A percentile compares a stretch with the other conserved stretches of the same genome.
Evolutionary conservation across 768 basidiomycete species (phyloP).

Genomic region (Brasilioporus rufonigricans): DNA sequence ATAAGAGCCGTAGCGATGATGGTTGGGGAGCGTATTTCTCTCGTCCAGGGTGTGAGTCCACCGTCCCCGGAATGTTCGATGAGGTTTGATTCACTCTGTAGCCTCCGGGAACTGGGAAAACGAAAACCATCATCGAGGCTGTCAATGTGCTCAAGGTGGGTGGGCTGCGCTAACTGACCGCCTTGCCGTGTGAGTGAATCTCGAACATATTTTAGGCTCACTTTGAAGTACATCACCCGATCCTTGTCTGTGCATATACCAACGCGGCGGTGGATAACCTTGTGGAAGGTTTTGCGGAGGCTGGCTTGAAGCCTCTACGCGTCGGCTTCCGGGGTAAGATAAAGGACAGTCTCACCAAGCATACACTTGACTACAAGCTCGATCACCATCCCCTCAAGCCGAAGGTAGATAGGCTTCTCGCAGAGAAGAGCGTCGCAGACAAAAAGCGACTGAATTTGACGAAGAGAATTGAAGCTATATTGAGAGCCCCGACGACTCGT

Average conservation of each 20-base stretch:
- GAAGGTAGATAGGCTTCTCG: constrained; percentile 40
- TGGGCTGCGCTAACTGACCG: constrained; percentile 17
- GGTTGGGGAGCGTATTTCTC: constrained; percentile 73
- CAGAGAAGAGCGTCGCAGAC: constrained; percentile 35
- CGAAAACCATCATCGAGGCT: constrained; percentile 86
- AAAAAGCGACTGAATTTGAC: constrained; percentile 27
- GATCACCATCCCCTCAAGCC: constrained; percentile 55
- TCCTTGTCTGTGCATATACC: constrained; percentile 92
- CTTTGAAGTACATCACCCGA: constrained; percentile 79
- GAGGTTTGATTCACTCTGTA: constrained; percentile 26
- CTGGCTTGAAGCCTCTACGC: constrained; percentile 71
- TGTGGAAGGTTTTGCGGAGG: constrained; percentile 63
- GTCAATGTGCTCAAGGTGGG: constrained; percentile 77
- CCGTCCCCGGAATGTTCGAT: background rate
- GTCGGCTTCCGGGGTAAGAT: constrained; percentile 66
- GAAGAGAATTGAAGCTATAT: constrained; percentile 21
- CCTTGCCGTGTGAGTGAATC: background rate
- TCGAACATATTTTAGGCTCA: constrained; percentile 45
- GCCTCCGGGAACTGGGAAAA: constrained; percentile 94
- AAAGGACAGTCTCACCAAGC: constrained; percentile 48
- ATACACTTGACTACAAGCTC: constrained; percentile 65
- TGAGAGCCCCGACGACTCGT: constrained; percentile 15
- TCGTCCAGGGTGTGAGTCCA: constrained; percentile 81
- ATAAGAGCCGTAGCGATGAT: constrained; percentile 81
- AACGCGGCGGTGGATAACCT: constrained; percentile 93